Base-by-base conservation (phyloP, 2,329 filamentous ascomycete species). In the Didymella arachidicola region DNA sequence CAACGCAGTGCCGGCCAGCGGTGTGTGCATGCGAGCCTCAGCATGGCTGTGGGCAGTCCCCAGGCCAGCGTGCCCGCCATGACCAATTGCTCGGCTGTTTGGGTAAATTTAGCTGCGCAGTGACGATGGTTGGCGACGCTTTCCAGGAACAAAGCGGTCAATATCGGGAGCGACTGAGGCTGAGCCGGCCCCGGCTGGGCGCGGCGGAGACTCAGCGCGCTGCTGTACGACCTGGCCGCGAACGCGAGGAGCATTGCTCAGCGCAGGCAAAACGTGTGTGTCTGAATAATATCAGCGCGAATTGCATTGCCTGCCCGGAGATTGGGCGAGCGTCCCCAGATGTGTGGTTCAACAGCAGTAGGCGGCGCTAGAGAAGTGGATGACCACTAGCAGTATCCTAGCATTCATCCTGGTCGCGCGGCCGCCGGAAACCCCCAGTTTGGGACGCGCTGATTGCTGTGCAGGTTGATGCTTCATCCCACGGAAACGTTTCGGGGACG, bases 401-500 rank as follows among this genome's bases (percentile, higher is more conserved):
- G 56, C 51, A 59, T 59, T 59, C 56, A 59, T 49, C 50, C 61
- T 56, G 59, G 45, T 53, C 51, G 54, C 57, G 62, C 61, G 59
- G 61, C 59, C 59, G 54, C 42, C 59, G 48, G 56, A 57, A 60
- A 58, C 53, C 63, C 62, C 60, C 61, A 64, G 67, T 58, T 57
- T 54, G 42, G 56, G 39, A 59, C 43, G 56, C 49, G 57, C 55
- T 64, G 64, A 66, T 64, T 68, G 68, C 62, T 62, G 60, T 68
- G 64, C 63, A 61, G 19, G 22, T 68, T 70, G 61, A 67, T 73
- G 69, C 71, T 69, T 67, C 72, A 76, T 77, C 74, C 74, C 74
- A 77, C 74, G 74, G 74, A 72, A 65, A 57, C 68, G 68, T 66
- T 74, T 71, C 71, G 73, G 72, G 72, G 70, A 69, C 70, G 70